A percentile compares a stretch with the other conserved stretches of the same genome.
These are phyloP conservation scores for Coniferiporia weirii DNA, from an alignment of 1,284 basidiomycete species.

Conservation along the genomic window DNA sequence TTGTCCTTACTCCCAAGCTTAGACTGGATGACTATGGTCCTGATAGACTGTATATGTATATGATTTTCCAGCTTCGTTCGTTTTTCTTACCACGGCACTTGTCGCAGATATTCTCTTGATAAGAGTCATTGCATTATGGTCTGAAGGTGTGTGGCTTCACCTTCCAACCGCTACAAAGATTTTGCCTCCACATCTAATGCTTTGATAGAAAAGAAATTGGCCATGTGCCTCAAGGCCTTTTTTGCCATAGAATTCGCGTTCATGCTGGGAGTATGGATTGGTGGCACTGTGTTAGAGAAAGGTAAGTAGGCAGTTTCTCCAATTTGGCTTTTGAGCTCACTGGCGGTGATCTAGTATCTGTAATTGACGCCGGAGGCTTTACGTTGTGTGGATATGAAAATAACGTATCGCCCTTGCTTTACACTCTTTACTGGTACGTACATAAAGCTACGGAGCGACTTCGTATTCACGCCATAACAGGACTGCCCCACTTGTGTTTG, in stretches of 20 bases:
- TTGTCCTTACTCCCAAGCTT: not conserved
- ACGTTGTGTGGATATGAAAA: not conserved
- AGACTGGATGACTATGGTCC: slow-evolving; percentile 5
- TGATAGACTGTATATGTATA: not conserved
- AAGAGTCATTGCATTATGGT: not conserved
- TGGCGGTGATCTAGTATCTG: not conserved
- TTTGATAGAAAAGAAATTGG: not conserved
- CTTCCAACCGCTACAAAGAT: not conserved
- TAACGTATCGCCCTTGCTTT: not conserved
- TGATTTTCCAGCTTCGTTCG: not conserved
- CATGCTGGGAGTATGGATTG: not conserved
- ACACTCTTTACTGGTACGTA: not conserved
- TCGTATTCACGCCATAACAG: not conserved
- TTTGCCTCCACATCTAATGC: not conserved
- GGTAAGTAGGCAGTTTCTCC: not conserved
- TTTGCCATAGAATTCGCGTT: not conserved
- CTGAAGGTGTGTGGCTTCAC: not conserved
- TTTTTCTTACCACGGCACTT: no score
- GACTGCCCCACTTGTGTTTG: slow-evolving; percentile 6
- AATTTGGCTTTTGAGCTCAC: not conserved
- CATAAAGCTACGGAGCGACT: no score
- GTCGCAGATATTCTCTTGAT: slow-evolving; percentile 5
- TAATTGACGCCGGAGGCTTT: not conserved
- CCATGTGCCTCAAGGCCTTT: not conserved
- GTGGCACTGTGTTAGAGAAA: not conserved